Conservation (phyloP, 257 asterid species). For the Rauvolfia tetraphylla region DNA sequence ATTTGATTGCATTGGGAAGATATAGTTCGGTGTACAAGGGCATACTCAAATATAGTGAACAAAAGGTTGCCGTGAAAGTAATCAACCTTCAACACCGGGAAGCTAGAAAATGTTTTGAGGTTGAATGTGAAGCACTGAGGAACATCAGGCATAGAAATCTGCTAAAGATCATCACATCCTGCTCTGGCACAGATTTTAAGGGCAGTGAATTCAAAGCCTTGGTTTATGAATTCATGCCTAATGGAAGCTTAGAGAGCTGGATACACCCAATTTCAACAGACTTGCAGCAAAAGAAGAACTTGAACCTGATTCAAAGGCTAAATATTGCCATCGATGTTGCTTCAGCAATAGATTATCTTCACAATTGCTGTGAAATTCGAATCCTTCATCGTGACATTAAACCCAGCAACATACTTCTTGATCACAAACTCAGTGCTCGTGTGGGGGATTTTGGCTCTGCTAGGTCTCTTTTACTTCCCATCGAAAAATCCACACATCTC, state of each 20-base stretch:
- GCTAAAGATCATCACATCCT: slow-evolving; percentile 29
- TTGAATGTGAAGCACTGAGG: slow-evolving; percentile 28
- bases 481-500: not conserved
- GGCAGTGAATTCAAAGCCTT: slow-evolving; percentile 29
- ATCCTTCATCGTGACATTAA: slow-evolving; percentile 28
- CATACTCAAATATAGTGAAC: slow-evolving; percentile 15
- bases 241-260: slow-evolving; percentile 26
- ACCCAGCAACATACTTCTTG: slow-evolving; percentile 31
- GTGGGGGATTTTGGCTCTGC: slow-evolving; percentile 33
- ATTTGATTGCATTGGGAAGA: slow-evolving; percentile 22
- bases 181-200: slow-evolving; percentile 27
- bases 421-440: slow-evolving; percentile 23
- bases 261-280: slow-evolving; percentile 11
- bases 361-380: slow-evolving; percentile 18
- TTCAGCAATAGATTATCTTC: slow-evolving; percentile 26
- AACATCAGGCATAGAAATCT: slow-evolving; percentile 25
- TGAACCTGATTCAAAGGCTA: slow-evolving; percentile 21
- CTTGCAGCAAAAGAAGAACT: not conserved
- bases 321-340: slow-evolving; percentile 31
- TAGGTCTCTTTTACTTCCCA: slow-evolving; percentile 18
- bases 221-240: slow-evolving; percentile 21
- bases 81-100: slow-evolving; percentile 21
- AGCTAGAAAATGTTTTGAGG: slow-evolving; percentile 21
- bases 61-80: slow-evolving; percentile 23
- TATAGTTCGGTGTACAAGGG: slow-evolving; percentile 26